A percentile compares a stretch with the other conserved stretches of the same genome.
Conservation (phyloP, 2,329 filamentous ascomycete genomes). For the Lasiodiplodia gonubiensis region DNA sequence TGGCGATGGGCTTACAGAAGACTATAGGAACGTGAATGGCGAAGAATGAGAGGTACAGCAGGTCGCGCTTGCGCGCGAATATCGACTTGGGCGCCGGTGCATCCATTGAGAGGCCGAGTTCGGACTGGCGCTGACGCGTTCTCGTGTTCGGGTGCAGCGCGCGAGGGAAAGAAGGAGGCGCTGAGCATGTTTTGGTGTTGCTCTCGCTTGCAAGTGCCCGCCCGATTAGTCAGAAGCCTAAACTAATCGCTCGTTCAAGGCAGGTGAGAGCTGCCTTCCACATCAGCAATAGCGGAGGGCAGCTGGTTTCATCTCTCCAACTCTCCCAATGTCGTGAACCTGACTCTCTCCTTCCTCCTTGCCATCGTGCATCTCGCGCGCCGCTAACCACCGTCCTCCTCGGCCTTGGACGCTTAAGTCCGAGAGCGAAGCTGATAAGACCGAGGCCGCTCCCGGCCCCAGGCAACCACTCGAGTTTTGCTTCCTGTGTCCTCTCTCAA, state of each 20-base stretch:
- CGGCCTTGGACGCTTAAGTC: background rate
- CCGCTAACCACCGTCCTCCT: background rate
- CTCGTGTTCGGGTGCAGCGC: constrained; percentile 13
- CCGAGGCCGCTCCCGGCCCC: background rate
- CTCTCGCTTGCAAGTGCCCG: background rate
- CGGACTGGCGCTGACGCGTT: constrained; percentile 3
- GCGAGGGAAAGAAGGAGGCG: constrained; percentile 4
- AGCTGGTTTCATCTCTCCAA: background rate
- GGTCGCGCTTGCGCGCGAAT: constrained; percentile 50
- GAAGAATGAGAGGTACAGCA: constrained; percentile 66
- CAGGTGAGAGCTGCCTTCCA: background rate
- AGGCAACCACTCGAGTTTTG: constrained; percentile 11
- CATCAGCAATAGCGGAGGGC: background rate
- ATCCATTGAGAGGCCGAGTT: background rate
- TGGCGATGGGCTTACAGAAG: constrained; percentile 55
- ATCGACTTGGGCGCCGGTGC: constrained; percentile 33
- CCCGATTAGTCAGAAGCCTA: constrained; percentile 7
- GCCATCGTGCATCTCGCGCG: background rate
- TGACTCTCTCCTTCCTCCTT: background rate
- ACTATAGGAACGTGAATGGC: constrained; percentile 65
- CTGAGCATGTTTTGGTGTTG: constrained; percentile 15
- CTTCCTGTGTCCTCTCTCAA: constrained; percentile 1
- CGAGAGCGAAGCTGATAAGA: background rate
- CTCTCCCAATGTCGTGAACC: background rate
- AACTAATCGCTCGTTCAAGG: background rate